Evolutionary conservation across 2,329 filamentous ascomycete genomes (phyloP).

Genomic region (Talaromyces sp.): DNA sequence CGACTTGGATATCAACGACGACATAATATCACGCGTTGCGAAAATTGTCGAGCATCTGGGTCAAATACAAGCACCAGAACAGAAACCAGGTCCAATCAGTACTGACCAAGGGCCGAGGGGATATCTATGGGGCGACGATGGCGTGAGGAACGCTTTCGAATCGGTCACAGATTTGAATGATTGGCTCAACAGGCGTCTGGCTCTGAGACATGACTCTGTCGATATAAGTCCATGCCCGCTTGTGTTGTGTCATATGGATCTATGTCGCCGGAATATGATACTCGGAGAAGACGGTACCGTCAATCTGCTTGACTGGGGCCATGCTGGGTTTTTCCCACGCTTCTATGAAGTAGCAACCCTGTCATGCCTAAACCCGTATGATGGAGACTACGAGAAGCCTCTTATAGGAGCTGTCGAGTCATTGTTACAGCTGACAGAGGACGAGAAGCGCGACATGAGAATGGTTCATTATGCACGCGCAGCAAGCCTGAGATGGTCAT

Average conservation of each 20-base stretch:
- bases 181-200: slow-evolving; percentile 9
- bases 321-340: slow-evolving; percentile 19
- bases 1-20: slow-evolving; percentile 11
- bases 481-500: slow-evolving; percentile 15
- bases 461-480: slow-evolving; percentile 15
- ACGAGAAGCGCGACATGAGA: slow-evolving; percentile 16
- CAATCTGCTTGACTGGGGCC: slow-evolving; percentile 21
- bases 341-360: slow-evolving; percentile 20
- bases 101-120: slow-evolving; percentile 12
- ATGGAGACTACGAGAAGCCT: slow-evolving; percentile 14
- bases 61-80: slow-evolving; percentile 7
- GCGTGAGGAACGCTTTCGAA: slow-evolving; percentile 12
- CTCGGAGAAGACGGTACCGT: slow-evolving; percentile 17
- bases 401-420: slow-evolving; percentile 13
- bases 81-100: slow-evolving; percentile 16
- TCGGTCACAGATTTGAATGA: slow-evolving; percentile 4
- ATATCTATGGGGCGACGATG: slow-evolving; percentile 19
- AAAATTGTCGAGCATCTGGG: slow-evolving; percentile 14
- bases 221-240: slow-evolving; percentile 19
- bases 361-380: slow-evolving; percentile 14
- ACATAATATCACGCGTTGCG: slow-evolving; percentile 14
- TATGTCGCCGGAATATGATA: slow-evolving; percentile 22
- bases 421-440: slow-evolving; percentile 16
- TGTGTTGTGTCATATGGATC: slow-evolving; percentile 22
- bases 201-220: slow-evolving; percentile 15